Evolutionary conservation across 2,329 filamentous ascomycete species (phyloP).

Genomic region (Raffaelea deltoideospora): DNA sequence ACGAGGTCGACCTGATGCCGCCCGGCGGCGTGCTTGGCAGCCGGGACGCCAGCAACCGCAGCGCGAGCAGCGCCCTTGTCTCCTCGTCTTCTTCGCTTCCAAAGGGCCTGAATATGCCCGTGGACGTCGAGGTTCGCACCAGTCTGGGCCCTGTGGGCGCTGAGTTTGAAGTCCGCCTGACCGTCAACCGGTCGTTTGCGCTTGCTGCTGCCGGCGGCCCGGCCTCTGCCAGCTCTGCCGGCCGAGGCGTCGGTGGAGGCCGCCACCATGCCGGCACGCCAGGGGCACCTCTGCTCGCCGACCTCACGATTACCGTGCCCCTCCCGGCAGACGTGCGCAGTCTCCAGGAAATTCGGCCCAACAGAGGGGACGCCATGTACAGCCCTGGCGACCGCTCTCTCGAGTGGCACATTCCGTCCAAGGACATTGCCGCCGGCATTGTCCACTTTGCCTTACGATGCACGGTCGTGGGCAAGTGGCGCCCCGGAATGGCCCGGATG

Average conservation of each 20-base stretch:
- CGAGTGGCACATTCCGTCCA: slow-evolving; percentile 71
- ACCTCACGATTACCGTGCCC: slow-evolving; percentile 63
- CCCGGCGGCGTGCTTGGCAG: too few relatives aligned
- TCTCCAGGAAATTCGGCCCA: slow-evolving; percentile 66
- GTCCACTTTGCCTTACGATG: slow-evolving; percentile 63
- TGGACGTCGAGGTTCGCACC: slow-evolving; percentile 68
- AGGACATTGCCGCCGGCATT: slow-evolving; percentile 54
- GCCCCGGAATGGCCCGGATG: slow-evolving; percentile 9
- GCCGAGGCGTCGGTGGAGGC: slow-evolving; percentile 22
- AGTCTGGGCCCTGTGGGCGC: slow-evolving; percentile 58
- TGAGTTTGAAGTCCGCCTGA: slow-evolving; percentile 79
- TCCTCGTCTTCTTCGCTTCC: too few relatives aligned
- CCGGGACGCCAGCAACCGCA: slow-evolving; percentile 20
- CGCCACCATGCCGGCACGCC: slow-evolving; percentile 37
- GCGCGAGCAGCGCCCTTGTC: slow-evolving; percentile 33
- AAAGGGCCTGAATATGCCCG: slow-evolving; percentile 75
- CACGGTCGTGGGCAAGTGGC: slow-evolving; percentile 51
- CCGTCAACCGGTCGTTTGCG: slow-evolving; percentile 54
- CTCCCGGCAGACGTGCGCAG: slow-evolving; percentile 68
- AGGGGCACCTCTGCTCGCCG: slow-evolving; percentile 51
- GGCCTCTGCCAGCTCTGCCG: slow-evolving; percentile 12
- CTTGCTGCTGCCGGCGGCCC: slow-evolving; percentile 22
- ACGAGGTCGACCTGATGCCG: slow-evolving; percentile 82
- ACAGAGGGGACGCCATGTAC: slow-evolving; percentile 71
- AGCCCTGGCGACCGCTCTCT: slow-evolving; percentile 55